These are phyloP conservation scores for Candida gigantensis DNA, from an alignment of 1,139 yeast genomes.

Conservation along the genomic window DNA sequence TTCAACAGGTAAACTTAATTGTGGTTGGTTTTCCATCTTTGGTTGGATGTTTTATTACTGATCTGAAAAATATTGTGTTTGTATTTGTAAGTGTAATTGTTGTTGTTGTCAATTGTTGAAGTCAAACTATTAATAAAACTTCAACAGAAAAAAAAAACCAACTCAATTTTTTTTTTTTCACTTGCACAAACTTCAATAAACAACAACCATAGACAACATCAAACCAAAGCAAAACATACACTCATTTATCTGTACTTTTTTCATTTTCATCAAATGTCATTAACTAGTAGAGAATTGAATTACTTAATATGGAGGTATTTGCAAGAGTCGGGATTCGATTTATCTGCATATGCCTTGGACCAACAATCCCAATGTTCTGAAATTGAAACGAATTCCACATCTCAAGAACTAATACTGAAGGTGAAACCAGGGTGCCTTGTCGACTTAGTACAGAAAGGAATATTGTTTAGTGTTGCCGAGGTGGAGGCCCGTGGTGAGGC, in stretches of 20 bases:
- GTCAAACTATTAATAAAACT: constrained; percentile 2
- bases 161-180: background rate
- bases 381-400: constrained; percentile 48
- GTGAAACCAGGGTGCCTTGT: constrained; percentile 72
- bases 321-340: constrained; percentile 82
- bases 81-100: background rate
- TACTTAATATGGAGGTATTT: constrained; percentile 91
- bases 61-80: background rate
- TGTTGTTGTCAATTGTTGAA: background rate
- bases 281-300: constrained; percentile 83
- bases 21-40: background rate
- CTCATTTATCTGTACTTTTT: background rate
- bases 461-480: constrained; percentile 56
- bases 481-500: constrained; percentile 24
- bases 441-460: constrained; percentile 80
- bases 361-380: constrained; percentile 67
- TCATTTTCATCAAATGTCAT: constrained; percentile 54
- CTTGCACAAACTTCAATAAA: no score
- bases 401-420: constrained; percentile 49
- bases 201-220: background rate
- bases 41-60: background rate
- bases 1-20: constrained; percentile 29
- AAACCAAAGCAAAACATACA: background rate
- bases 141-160: constrained; percentile 1
- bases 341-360: constrained; percentile 80